Evolutionary conservation across 1,139 yeast species (phyloP), one percentile per base, ranked within the genome.

Genomic region (Pichia inconspicua): DNA sequence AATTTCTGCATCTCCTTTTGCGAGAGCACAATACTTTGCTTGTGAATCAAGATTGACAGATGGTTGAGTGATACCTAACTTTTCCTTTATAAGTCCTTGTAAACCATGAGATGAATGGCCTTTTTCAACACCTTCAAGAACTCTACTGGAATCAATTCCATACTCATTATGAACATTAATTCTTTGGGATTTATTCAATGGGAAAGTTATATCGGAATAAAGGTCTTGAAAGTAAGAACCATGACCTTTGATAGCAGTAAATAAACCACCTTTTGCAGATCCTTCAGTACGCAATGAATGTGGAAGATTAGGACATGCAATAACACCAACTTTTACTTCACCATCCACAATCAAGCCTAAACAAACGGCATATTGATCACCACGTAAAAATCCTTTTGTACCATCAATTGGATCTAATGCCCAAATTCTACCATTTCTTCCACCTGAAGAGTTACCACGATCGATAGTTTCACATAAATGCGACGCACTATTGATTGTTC

Each of bases 371-470:
- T 88, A 92, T 65, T 92, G 99, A 53, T 90, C 97, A 40, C 96
- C 95, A 62, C 99, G 75, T 50, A 92, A 71, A 62, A 92, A 92
- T 0, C 99, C 99, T 64, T 90, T 90, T 22, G 99, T 92, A 15
- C 99, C 99, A 63, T 92, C 99, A 54, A 92, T 90, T 34, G 99
- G 99, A 63, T 92, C 99, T 60, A 92, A 70, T 0, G 97, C 96
- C 99, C 99, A 92, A 65, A 86, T 80, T 54, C 97, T 73, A 31
- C 96, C 96, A 42, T 67, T 71, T 37, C 70, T 58, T 4, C 96
- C 95, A 48, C 97, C 97, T 52, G 73, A 62, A 37, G 85, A 84
- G 59, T 78, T 75, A 42, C 97, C 97, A 52, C 73, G 68, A 64
- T 90, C 96, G 53, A 92, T 86, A 40, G 84, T 74, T 11, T 77